Evolutionary conservation across 2,329 filamentous ascomycete species (phyloP), one percentile per base, ranked within the genome.

Genomic region (Davidsoniella eucalypti): DNA sequence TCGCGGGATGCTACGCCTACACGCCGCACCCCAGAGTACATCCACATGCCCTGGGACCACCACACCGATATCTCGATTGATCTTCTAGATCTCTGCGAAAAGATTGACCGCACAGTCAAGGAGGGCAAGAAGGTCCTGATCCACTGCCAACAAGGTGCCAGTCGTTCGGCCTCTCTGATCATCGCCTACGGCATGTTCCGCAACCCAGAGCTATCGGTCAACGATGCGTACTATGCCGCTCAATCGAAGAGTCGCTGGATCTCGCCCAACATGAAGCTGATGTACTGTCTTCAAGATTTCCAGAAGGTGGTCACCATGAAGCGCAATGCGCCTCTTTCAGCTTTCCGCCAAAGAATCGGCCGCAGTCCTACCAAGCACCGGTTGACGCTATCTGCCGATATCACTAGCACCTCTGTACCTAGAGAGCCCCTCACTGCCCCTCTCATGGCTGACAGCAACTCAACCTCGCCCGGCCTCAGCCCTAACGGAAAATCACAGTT

Each of bases 231-330:
- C 61, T 79, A 87, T 60, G 75, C 80, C 2, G 84, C 86, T 2
- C 87, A 93, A 64, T 73, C 76, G 49, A 83, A 83, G 65, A 92
- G 85, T 63, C 78, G 74, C 59, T 93, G 86, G 85, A 90, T 93
- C 57, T 87, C 85, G 52, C 85, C 85, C 0, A 93, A 93, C 63
- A 93, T 93, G 86, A 85, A 85, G 57, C 70, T 93, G 56, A 87
- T 93, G 72, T 92, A 92, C 70, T 87, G 86, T 57, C 68, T 93
- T 44, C 84, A 88, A 61, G 84, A 90, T 59, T 90, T 88, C 60
- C 78, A 81, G 57, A 81, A 81, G 59, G 69, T 80, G 45, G 62
- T 81, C 2, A 64, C 70, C 1, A 72, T 69, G 59, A 75, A 68
- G 61, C 72, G 66, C 55, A 54, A 64, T 3, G 58, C 65, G 1